Conservation (phyloP, 2,329 filamentous ascomycete species). For the Trichoderma atrobrunneum region DNA sequence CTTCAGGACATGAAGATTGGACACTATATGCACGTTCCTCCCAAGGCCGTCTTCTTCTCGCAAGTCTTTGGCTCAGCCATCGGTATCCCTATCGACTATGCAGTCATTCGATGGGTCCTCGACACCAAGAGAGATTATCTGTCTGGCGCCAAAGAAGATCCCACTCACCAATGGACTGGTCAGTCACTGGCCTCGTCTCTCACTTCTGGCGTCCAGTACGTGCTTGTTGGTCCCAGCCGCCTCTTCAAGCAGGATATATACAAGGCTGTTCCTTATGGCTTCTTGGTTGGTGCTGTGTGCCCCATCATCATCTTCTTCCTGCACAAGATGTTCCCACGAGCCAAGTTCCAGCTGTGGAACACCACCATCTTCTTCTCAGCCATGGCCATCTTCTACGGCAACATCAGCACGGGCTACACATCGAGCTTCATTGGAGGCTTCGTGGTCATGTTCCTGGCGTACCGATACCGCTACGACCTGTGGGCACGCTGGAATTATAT, state of each 20-base stretch:
- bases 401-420: conserved; percentile 58
- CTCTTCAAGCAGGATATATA: conserved; percentile 50
- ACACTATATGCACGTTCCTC: conserved; percentile 61
- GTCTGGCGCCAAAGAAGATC: conserved; percentile 49
- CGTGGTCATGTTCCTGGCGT: conserved; percentile 59
- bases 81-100: conserved; percentile 61
- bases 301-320: conserved; percentile 50
- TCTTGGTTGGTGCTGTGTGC: conserved; percentile 47
- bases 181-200: conserved; percentile 51
- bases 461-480: conserved; percentile 52
- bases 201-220: conserved; percentile 58
- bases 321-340: conserved; percentile 51
- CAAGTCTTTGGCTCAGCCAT: conserved; percentile 58
- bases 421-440: conserved; percentile 58
- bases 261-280: conserved; percentile 50
- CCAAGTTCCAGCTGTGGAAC: conserved; percentile 57
- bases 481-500: conserved; percentile 63
- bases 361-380: conserved; percentile 60
- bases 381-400: conserved; percentile 57
- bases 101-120: conserved; percentile 58
- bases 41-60: conserved; percentile 57
- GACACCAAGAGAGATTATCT: conserved; percentile 56
- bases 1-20: conserved; percentile 64
- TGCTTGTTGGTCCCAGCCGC: conserved; percentile 51
- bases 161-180: conserved; percentile 60